These are phyloP conservation scores for Kalaharituber pfeilii DNA, from an alignment of 2,329 filamentous ascomycete species.

Conservation along the genomic window DNA sequence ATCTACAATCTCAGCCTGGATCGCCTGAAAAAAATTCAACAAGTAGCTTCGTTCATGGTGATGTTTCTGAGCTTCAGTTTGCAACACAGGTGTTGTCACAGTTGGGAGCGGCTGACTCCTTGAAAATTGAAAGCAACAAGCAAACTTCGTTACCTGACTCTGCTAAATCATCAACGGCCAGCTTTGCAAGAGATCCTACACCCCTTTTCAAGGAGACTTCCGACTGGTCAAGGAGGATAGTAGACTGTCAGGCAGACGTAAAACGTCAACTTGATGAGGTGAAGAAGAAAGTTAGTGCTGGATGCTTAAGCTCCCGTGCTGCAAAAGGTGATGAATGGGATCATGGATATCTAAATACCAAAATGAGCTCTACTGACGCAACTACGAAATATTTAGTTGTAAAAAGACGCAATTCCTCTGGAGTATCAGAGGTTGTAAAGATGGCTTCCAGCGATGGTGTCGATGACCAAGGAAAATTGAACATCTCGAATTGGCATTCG, in stretches of 20 bases:
- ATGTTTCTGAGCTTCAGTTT: neutral
- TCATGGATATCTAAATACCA: too few relatives aligned
- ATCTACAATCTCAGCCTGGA: neutral
- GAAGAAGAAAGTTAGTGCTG: too few relatives aligned
- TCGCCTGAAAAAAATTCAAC: neutral
- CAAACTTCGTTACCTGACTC: neutral
- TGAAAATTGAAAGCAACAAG: neutral
- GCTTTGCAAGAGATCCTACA: neutral
- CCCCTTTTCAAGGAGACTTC: neutral
- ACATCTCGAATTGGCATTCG: too few relatives aligned
- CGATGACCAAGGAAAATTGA: too few relatives aligned
- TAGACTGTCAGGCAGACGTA: neutral
- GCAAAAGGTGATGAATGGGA: too few relatives aligned
- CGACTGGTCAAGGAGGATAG: neutral
- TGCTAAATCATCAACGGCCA: neutral
- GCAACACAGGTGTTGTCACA: neutral
- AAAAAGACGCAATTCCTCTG: too few relatives aligned
- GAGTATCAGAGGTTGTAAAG: too few relatives aligned
- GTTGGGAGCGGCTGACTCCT: neutral
- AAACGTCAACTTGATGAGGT: too few relatives aligned
- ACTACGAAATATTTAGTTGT: too few relatives aligned
- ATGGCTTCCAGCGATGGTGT: too few relatives aligned
- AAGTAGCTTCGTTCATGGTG: neutral
- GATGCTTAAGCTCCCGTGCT: too few relatives aligned
- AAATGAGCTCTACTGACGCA: too few relatives aligned